Conservation (phyloP, 495 filamentous ascomycete genomes). For the Lophiostoma macrostomum region DNA sequence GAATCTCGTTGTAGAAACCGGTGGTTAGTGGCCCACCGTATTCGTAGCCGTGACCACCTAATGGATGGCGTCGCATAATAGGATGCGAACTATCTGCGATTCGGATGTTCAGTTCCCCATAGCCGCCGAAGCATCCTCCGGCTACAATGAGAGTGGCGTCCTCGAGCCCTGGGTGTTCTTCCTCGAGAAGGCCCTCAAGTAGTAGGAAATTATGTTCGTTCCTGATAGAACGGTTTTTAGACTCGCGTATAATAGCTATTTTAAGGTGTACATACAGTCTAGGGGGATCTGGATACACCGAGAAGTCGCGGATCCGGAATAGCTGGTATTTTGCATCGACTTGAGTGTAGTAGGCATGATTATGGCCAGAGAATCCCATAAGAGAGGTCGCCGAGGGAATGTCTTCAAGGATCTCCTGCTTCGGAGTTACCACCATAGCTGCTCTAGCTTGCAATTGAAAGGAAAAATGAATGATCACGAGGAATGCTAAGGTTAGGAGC, state of each 20-base stretch:
- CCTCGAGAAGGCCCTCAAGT: not conserved
- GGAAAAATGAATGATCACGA: too few species aligned
- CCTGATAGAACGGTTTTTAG: not conserved
- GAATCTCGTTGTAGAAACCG: not conserved
- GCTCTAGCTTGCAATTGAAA: too few species aligned
- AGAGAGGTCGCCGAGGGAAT: too few species aligned
- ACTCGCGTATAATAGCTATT: not conserved
- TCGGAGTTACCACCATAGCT: too few species aligned
- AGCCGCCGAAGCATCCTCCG: not conserved
- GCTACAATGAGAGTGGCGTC: slow-evolving; percentile 1
- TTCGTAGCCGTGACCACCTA: not conserved
- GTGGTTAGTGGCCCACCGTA: slow-evolving; percentile 3
- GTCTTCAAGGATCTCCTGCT: too few species aligned
- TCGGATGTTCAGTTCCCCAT: not conserved
- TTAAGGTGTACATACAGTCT: not conserved
- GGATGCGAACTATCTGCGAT: not conserved
- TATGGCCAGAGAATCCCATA: slow-evolving; percentile 8
- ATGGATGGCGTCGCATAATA: not conserved
- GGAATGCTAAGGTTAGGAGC: too few species aligned
- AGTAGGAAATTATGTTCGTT: slow-evolving; percentile 2
- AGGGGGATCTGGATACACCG: slow-evolving; percentile 8
- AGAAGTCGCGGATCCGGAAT: not conserved
- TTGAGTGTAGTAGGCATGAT: slow-evolving; percentile 13
- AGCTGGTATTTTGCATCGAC: not conserved
- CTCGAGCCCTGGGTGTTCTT: not conserved